phyloP scores from a whole-genome alignment of 2,329 filamentous ascomycete species.

The Arthrobotrys musiformis region DNA sequence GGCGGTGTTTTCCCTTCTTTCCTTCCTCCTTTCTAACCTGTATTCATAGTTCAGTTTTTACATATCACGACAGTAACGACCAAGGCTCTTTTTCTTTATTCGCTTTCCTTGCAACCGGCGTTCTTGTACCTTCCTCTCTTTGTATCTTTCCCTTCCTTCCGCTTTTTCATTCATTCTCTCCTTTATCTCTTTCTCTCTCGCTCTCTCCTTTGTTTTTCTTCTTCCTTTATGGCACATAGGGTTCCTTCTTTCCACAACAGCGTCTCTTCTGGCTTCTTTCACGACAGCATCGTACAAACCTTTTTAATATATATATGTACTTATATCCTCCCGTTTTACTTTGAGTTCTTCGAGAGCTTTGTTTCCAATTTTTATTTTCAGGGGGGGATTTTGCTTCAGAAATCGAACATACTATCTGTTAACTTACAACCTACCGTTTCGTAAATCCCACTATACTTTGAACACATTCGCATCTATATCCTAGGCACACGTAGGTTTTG shows the following conservation, averaged over 20 bases:
- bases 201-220: background rate
- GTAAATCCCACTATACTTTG: too few species aligned
- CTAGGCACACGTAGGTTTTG: too few species aligned
- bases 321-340: background rate
- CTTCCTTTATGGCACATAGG: too few species aligned
- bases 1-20: background rate
- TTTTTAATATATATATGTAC: background rate
- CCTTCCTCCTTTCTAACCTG: background rate
- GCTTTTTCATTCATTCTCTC: background rate
- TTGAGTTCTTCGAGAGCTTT: too few species aligned
- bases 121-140: background rate
- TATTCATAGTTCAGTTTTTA: background rate
- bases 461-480: too few species aligned
- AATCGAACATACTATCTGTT: too few species aligned
- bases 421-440: too few species aligned
- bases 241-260: background rate
- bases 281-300: background rate
- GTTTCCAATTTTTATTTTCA: too few species aligned
- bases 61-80: conserved; percentile 30
- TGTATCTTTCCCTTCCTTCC: background rate
- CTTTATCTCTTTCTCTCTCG: background rate
- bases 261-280: too few species aligned
- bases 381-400: too few species aligned
- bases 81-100: background rate
- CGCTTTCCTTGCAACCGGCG: background rate